Evolutionary conservation across 2,329 filamentous ascomycete genomes (phyloP).

Genomic region (Aureobasidium uvarum): DNA sequence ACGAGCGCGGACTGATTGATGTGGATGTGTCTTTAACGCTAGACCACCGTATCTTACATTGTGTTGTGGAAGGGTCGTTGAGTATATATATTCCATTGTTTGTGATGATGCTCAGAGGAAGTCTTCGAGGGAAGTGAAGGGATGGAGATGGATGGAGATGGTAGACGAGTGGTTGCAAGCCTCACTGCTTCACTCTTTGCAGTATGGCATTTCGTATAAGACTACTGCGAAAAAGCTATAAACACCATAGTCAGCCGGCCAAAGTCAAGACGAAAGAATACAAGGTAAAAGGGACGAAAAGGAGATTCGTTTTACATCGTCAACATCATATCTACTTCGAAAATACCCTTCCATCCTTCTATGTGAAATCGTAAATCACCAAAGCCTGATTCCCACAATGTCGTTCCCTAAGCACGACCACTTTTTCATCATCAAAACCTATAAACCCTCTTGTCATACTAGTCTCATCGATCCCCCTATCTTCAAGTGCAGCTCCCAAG

Average conservation of each 20-base stretch:
- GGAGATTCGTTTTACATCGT: background rate
- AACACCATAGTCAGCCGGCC: too few species aligned
- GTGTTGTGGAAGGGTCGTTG: background rate
- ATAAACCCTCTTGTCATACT: slow-evolving; percentile 61
- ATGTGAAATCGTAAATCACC: slow-evolving; percentile 85
- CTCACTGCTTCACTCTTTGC: too few species aligned
- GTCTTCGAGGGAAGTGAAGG: background rate
- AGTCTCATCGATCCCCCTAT: slow-evolving; percentile 35
- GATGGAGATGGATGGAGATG: too few species aligned
- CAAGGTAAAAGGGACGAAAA: background rate
- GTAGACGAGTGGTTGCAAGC: too few species aligned
- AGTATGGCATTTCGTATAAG: too few species aligned
- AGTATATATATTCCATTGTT: background rate
- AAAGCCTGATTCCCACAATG: slow-evolving; percentile 67
- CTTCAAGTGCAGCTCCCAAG: slow-evolving; percentile 37
- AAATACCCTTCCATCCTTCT: slow-evolving; percentile 29
- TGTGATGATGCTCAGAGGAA: background rate
- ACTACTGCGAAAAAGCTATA: too few species aligned
- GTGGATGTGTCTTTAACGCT: background rate
- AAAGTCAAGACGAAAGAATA: too few species aligned
- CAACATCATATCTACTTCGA: background rate
- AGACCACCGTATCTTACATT: background rate
- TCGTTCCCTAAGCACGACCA: slow-evolving; percentile 78
- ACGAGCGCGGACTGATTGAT: background rate
- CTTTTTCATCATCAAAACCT: slow-evolving; percentile 87